These are phyloP conservation scores for Eutrema salsugineum DNA, from an alignment of 441 rosid species.

Conservation along the genomic window DNA sequence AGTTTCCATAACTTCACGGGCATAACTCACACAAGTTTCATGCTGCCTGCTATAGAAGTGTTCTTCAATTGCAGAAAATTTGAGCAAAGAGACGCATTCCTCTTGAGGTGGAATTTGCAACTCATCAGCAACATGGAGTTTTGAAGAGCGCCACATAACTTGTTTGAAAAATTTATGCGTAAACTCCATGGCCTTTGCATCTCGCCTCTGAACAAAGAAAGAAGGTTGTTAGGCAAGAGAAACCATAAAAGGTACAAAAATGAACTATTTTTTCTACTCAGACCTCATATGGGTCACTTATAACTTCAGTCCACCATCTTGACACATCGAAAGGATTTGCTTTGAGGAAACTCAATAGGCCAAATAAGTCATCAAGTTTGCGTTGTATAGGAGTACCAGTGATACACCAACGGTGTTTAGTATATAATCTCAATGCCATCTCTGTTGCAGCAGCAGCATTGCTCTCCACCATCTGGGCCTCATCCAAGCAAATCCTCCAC, in stretches of 20 bases:
- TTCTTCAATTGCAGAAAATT: constrained; percentile 90
- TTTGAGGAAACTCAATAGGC: constrained; percentile 82
- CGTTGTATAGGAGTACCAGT: constrained; percentile 98
- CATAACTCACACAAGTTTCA: constrained; percentile 91
- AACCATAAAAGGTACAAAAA: constrained; percentile 5
- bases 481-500: constrained; percentile 99
- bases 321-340: constrained; percentile 74
- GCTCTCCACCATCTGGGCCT: constrained; percentile 99
- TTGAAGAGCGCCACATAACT: constrained; percentile 99
- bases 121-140: constrained; percentile 88
- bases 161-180: constrained; percentile 72
- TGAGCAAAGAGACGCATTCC: constrained; percentile 87
- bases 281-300: constrained; percentile 94
- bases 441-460: constrained; percentile 92
- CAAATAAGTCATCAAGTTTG: constrained; percentile 92
- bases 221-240: constrained; percentile 15
- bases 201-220: constrained; percentile 55
- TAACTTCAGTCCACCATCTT: constrained; percentile 94
- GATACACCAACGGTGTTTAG: constrained; percentile 91
- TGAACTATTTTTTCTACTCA: constrained; percentile 6
- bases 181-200: constrained; percentile 69
- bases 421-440: constrained; percentile 85
- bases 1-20: constrained; percentile 83
- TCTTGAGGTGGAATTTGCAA: constrained; percentile 92
- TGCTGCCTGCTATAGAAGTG: constrained; percentile 97